Base-by-base conservation (phyloP, 768 basidiomycete genomes). In the Nevesoporus exiguus region DNA sequence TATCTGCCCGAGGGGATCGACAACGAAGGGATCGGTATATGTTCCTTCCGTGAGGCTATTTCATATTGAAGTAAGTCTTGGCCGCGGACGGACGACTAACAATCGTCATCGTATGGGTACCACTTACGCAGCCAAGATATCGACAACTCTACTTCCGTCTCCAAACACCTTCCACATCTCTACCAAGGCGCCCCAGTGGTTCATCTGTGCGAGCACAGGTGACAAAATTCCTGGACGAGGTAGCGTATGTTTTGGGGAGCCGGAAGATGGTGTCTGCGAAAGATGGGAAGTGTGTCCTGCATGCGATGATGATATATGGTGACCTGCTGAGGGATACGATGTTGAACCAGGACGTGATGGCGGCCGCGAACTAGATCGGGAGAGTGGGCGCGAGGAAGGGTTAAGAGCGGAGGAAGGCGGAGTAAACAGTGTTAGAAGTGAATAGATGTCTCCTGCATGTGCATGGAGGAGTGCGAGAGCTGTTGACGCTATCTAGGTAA, bases 401-500 rank as follows among this genome's bases (percentile, higher is more conserved):
- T 46, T 25, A 15, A 50, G 46, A 24, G 41, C 24, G 0, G n/a
- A 34, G 11, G 53, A 47, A 25, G 49, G 37, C 2, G 64, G 51
- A 15, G 56, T 25, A 22, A 68, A 58, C 13, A 69, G 39, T 17
- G 61, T 51, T 48, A 64, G 27, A 15, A 71, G 62, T 15, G 66
- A 62, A 19, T 49, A 40, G 2, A 56, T 50, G 39, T 69, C 68
- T 41, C 54, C 57, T 34, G 55, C 56, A 24, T 69, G 57, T 19
- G 66, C 70, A 31, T 70, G 57, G 27, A 66, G 54, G 42, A 69
- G 61, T 13, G 64, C 67, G 1, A 69, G 70, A 8, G 68, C 66
- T 31, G 68, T 70, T 33, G 65, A 63, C 19, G 67, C 50, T 49
- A 67, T 50, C 67, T 68, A 52, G 45, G 25, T 27, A 11, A 45